These are phyloP conservation scores for Aotearoamyces nothofagi DNA, from an alignment of 2,329 filamentous ascomycete genomes.

Conservation along the genomic window DNA sequence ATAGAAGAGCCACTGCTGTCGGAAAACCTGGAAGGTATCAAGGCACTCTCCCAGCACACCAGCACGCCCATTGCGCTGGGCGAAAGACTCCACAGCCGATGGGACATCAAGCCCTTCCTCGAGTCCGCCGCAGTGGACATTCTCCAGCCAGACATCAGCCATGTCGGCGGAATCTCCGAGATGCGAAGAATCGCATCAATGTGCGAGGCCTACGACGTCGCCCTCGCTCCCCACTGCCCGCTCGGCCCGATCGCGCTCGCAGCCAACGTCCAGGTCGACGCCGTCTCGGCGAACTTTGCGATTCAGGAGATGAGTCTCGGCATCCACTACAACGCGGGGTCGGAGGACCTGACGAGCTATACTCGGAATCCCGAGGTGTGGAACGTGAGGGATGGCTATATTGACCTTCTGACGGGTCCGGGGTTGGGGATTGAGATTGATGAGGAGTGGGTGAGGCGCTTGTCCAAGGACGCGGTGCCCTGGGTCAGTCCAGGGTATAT, in stretches of 20 bases:
- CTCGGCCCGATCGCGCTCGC: conserved; percentile 60
- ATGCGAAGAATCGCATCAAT: conserved; percentile 53
- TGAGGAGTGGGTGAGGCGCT: conserved; percentile 47
- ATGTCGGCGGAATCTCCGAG: conserved; percentile 61
- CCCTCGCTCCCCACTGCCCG: conserved; percentile 59
- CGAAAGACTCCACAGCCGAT: conserved; percentile 55
- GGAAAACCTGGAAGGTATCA: conserved; percentile 51
- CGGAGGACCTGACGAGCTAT: conserved; percentile 51
- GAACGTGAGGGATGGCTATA: conserved; percentile 49
- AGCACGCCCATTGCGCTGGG: conserved; percentile 55
- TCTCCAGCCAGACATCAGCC: conserved; percentile 57
- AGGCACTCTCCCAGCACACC: conserved; percentile 38
- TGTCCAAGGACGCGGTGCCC: conserved; percentile 40
- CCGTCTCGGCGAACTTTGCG: conserved; percentile 45
- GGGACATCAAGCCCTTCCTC: conserved; percentile 60
- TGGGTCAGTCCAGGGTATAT: conserved; percentile 55
- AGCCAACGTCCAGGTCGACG: conserved; percentile 52
- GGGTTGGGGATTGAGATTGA: conserved; percentile 59
- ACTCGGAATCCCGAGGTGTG: conserved; percentile 49
- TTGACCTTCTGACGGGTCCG: conserved; percentile 40
- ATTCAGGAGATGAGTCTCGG: conserved; percentile 70
- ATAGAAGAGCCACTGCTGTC: conserved; percentile 61
- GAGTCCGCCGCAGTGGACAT: conserved; percentile 55
- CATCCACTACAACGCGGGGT: conserved; percentile 62
- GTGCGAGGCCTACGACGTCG: conserved; percentile 60